phyloP scores from a whole-genome alignment of 2,329 filamentous ascomycete species.

The Plenodomus lindquistii region DNA sequence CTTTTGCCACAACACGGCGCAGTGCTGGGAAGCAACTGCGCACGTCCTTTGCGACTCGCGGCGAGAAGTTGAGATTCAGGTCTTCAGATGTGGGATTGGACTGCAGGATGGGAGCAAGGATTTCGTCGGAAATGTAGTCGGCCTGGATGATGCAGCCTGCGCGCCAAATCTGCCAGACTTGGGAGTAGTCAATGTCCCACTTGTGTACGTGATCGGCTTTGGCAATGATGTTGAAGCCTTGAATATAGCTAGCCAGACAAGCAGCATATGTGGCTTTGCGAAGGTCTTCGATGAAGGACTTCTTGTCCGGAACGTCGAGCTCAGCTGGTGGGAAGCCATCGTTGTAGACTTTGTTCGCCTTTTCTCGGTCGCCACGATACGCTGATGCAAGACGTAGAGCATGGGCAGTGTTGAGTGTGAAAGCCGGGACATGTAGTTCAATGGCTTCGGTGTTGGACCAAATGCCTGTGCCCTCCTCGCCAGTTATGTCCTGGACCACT shows the following conservation, averaged over 20 bases:
- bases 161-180: conserved; percentile 66
- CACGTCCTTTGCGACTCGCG: conserved; percentile 58
- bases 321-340: conserved; percentile 47
- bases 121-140: conserved; percentile 62
- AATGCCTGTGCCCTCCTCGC: conserved; percentile 68
- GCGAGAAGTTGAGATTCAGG: conserved; percentile 48
- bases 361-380: conserved; percentile 60
- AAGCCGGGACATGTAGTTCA: conserved; percentile 63
- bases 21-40: conserved; percentile 55
- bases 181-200: conserved; percentile 61
- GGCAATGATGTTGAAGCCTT: conserved; percentile 68
- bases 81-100: conserved; percentile 45
- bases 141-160: conserved; percentile 73
- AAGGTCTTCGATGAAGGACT: conserved; percentile 60
- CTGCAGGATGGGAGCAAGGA: conserved; percentile 57
- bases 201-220: conserved; percentile 60
- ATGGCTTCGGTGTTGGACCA: conserved; percentile 69
- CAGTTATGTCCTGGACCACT: conserved; percentile 70
- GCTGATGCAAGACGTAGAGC: conserved; percentile 67
- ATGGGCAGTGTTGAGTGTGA: conserved; percentile 67
- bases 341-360: conserved; percentile 54
- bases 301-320: conserved; percentile 37
- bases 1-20: conserved; percentile 60
- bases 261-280: conserved; percentile 64
- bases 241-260: conserved; percentile 65